Base-by-base conservation (phyloP, 257 asterid genomes). In the Ocimum tenuiflorum region DNA sequence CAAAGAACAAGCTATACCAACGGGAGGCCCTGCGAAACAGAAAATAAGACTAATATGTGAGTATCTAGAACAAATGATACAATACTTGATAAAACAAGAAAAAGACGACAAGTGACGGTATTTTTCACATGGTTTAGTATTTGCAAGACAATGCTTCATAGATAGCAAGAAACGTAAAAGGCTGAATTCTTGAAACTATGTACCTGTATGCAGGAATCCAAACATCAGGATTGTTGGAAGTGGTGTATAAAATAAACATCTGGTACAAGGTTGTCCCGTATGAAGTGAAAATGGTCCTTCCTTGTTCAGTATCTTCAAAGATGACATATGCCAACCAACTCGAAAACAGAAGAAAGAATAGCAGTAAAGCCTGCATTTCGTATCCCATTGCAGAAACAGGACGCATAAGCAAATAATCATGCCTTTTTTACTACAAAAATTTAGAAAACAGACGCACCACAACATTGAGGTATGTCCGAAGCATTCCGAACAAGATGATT, bases 131-230 rank as follows among this genome's bases (percentile, higher is more conserved):
- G 39, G 50, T 54, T 43, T 42, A 36, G 20, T 10, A 36, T 39
- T 61, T 38, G 53, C 62, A 41, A 49, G 53, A 18, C 6, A 57
- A n/a, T 2, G 15, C 7, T 48, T 51, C 69, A 64, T 12, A 24
- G 39, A 42, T 13, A 39, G 65, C 68, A 49, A 24, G 14, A 53
- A 60, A 68, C 63, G 35, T 72, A 48, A 27, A 14, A 46, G 63
- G 47, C 59, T 73, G 11, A 59, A 57, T 15, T 55, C 58, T 9
- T 3, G 8, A 42, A 48, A 76, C 57, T 53, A 77, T 87, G 76
- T 78, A 92, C 99, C 88, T 94, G 88, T 94, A 94, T 48, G 99
- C 99, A 9, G 99, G 99, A 80, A 90, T 88, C 99, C 99, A 94
- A 67, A 86, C 96, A 81, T 90, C 99, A 47, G 99, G 99, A 67